phyloP scores from a whole-genome alignment of 306 rosid species.

The Dalbergia cultrata region DNA sequence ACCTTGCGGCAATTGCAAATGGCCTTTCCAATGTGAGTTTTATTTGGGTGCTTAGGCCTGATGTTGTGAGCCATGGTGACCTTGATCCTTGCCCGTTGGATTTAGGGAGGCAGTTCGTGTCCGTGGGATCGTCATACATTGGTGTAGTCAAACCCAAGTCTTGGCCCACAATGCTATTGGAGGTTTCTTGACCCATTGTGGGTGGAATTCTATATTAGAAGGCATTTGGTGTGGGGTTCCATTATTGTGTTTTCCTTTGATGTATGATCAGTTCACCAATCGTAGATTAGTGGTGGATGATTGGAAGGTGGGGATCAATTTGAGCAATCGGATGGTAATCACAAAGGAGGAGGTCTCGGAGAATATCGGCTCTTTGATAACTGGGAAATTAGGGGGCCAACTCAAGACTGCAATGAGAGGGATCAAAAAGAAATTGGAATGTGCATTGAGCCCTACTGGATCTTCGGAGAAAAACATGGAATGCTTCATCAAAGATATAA shows the following conservation, averaged over 20 bases:
- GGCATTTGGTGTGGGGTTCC: slow-evolving; percentile 64
- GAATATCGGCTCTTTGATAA: slow-evolving; percentile 55
- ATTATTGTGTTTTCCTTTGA: slow-evolving; percentile 62
- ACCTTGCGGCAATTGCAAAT: slow-evolving; percentile 52
- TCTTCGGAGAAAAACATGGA: slow-evolving; percentile 56
- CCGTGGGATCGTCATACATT: slow-evolving; percentile 57
- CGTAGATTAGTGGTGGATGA: slow-evolving; percentile 66
- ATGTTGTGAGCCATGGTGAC: slow-evolving; percentile 61
- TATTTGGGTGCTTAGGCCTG: slow-evolving; percentile 66
- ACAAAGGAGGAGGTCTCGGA: slow-evolving; percentile 46
- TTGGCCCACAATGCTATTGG: slow-evolving; percentile 62
- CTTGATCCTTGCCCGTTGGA: slow-evolving; percentile 58
- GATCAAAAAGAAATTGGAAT: slow-evolving; percentile 45
- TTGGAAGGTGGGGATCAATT: slow-evolving; percentile 67
- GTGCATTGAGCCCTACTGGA: slow-evolving; percentile 53
- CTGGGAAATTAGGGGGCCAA: slow-evolving; percentile 46
- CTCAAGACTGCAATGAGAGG: slow-evolving; percentile 44
- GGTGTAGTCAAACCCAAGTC: slow-evolving; percentile 65
- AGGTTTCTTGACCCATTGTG: slow-evolving; percentile 71
- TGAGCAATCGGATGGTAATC: slow-evolving; percentile 33
- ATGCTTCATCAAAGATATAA: slow-evolving; percentile 51
- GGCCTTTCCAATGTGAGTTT: slow-evolving; percentile 59
- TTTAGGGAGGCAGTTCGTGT: slow-evolving; percentile 45
- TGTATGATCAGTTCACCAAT: slow-evolving; percentile 68
- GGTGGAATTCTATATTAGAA: slow-evolving; percentile 73